These are phyloP conservation scores for Ophiostoma perfectum DNA, from an alignment of 2,329 filamentous ascomycete genomes.

Conservation along the genomic window DNA sequence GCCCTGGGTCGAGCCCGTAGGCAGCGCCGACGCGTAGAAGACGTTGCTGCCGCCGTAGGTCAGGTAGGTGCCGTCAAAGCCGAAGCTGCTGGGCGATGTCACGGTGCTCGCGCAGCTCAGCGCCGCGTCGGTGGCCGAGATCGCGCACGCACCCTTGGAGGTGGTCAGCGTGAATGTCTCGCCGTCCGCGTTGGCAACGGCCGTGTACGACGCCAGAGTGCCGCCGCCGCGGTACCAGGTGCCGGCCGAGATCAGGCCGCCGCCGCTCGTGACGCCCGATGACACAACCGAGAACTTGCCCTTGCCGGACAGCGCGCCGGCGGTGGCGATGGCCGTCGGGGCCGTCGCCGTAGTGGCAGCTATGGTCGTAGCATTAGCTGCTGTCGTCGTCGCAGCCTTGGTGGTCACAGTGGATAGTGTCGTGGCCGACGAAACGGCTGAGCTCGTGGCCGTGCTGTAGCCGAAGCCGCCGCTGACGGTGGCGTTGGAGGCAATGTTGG, in stretches of 20 bases:
- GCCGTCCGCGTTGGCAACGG: conserved; percentile 26
- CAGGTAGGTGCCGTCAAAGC: conserved; percentile 30
- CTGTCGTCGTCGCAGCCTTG: conserved; percentile 13
- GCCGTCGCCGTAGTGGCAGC: conserved; percentile 10
- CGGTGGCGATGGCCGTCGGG: conserved; percentile 9
- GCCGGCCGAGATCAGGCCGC: conserved; percentile 29
- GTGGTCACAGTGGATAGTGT: conserved; percentile 18
- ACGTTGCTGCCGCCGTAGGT: conserved; percentile 26
- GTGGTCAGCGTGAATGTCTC: conserved; percentile 27
- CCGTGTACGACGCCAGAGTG: conserved; percentile 30
- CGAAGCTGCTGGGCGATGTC: conserved; percentile 25
- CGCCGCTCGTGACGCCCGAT: conserved; percentile 21
- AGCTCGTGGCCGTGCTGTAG: background rate
- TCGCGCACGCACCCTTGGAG: conserved; percentile 29
- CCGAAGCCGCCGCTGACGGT: conserved; percentile 7
- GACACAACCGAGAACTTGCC: conserved; percentile 22
- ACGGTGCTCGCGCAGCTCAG: conserved; percentile 26
- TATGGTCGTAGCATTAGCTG: background rate
- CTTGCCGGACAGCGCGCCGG: conserved; percentile 20
- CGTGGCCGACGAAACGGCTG: background rate
- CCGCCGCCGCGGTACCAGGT: conserved; percentile 31
- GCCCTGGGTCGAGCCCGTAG: conserved; percentile 28
- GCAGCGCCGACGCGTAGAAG: conserved; percentile 28
- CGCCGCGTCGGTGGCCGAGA: conserved; percentile 23
- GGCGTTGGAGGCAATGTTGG: conserved; percentile 14